Percentiles rank a stretch among this genome's conserved stretches.
These are phyloP conservation scores for Sclerotinia borealis DNA, from an alignment of 2,329 filamentous ascomycete species.

Conservation along the genomic window DNA sequence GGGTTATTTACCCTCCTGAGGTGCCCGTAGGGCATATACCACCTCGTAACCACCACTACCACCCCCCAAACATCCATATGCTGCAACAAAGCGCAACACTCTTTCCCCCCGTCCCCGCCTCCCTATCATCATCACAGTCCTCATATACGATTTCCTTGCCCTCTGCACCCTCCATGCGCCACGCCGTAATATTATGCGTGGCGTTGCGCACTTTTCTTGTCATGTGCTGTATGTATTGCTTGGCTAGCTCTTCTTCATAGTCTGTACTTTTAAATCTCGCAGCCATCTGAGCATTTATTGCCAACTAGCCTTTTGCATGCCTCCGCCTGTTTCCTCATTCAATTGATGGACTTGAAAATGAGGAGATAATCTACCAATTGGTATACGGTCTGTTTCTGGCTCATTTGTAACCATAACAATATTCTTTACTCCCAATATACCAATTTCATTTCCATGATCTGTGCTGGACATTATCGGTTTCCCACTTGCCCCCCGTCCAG, in stretches of 20 bases:
- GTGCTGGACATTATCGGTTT: background rate
- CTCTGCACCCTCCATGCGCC: constrained; percentile 70
- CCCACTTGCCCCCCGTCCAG: background rate
- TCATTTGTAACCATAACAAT: background rate
- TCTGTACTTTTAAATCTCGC: too few species aligned
- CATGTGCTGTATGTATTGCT: constrained; percentile 62
- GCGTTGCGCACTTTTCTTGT: constrained; percentile 81
- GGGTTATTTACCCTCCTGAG: too few species aligned
- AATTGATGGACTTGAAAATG: too few species aligned
- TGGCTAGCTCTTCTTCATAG: too few species aligned
- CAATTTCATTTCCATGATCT: background rate
- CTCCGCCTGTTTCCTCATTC: too few species aligned
- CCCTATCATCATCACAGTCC: constrained; percentile 94
- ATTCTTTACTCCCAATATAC: background rate
- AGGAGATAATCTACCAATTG: background rate
- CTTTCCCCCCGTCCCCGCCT: constrained; percentile 85
- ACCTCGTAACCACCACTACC: constrained; percentile 87
- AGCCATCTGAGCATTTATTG: too few species aligned
- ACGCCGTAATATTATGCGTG: constrained; percentile 93
- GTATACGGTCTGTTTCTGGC: background rate
- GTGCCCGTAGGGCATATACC: too few species aligned
- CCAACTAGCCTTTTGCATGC: too few species aligned
- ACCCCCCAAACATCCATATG: constrained; percentile 91
- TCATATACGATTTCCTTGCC: constrained; percentile 57
- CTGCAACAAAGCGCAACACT: constrained; percentile 84